These are phyloP conservation scores for Salix arbutifolia DNA, from an alignment of 345 rosid genomes.

Conservation along the genomic window DNA sequence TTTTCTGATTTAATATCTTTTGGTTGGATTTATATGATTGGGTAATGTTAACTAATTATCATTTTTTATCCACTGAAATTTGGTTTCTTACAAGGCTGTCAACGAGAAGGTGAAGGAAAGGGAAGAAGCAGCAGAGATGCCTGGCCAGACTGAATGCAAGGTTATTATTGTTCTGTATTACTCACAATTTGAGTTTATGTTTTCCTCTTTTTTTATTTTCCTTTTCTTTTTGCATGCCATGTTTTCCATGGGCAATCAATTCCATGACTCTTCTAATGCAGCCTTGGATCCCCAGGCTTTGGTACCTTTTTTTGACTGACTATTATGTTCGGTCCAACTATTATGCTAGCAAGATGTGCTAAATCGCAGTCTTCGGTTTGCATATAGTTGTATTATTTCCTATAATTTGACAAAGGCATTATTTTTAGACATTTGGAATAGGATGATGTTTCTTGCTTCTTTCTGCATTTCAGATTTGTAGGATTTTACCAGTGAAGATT, in stretches of 20 bases:
- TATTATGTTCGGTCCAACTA: not conserved
- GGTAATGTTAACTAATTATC: not conserved
- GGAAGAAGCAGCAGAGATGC: slow-evolving; percentile 54
- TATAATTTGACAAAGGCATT: not conserved
- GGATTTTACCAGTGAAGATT: not conserved
- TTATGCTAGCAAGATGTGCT: not conserved
- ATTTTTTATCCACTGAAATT: slow-evolving; percentile 2
- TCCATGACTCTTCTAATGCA: not conserved
- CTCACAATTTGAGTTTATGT: not conserved
- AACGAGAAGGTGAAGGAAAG: slow-evolving; percentile 59
- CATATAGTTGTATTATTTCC: not conserved
- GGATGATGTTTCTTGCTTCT: not conserved
- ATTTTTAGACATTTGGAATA: not conserved
- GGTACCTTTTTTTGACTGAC: not conserved
- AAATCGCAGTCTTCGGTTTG: not conserved
- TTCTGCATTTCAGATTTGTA: not conserved
- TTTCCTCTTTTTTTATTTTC: not conserved
- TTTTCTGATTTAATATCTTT: not conserved
- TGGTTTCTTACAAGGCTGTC: slow-evolving; percentile 38
- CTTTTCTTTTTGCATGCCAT: not conserved
- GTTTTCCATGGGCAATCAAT: not conserved
- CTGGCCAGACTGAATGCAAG: slow-evolving; percentile 81
- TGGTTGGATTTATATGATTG: not conserved
- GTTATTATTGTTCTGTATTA: slow-evolving; percentile 29
- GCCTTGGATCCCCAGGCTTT: not conserved